phyloP scores from a whole-genome alignment of 176 grass and related monocot species.

The Juncus inflexus region DNA sequence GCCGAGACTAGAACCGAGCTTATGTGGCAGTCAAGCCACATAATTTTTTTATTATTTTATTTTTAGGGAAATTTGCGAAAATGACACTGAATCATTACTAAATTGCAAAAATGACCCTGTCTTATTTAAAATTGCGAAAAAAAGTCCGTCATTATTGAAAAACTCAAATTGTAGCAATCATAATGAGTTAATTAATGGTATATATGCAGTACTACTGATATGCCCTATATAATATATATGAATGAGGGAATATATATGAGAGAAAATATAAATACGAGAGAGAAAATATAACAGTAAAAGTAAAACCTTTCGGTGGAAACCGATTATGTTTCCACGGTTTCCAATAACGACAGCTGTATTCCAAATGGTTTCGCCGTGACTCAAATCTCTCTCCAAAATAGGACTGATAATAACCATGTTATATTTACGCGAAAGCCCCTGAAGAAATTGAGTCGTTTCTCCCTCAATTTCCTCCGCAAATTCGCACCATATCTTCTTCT shows the following conservation, averaged over 20 bases:
- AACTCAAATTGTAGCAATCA: no score
- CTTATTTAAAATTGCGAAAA: no score
- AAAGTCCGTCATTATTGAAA: no score
- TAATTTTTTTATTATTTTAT: neutral
- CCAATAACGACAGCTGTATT: slow-evolving; percentile 93
- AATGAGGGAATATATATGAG: neutral
- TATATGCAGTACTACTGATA: no score
- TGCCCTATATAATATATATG: no score
- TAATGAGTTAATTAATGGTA: no score
- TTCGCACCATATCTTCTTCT: slow-evolving; percentile 90
- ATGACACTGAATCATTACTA: no score
- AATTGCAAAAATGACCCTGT: no score
- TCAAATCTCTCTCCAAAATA: slow-evolving; percentile 92
- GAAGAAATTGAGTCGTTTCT: slow-evolving; percentile 83
- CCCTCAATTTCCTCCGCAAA: slow-evolving; percentile 91
- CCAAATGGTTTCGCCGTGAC: slow-evolving; percentile 92
- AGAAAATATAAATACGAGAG: slow-evolving; percentile 6
- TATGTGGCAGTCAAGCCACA: no score
- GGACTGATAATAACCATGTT: slow-evolving; percentile 95
- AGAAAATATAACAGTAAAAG: neutral
- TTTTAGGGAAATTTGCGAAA: no score
- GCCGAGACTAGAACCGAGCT: neutral
- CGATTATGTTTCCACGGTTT: slow-evolving; percentile 94
- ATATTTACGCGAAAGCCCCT: slow-evolving; percentile 76
- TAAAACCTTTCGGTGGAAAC: slow-evolving; percentile 77